Evolutionary conservation across 2,329 filamentous ascomycete species (phyloP), one percentile per base, ranked within the genome.

Genomic region (Penicillium sp.): DNA sequence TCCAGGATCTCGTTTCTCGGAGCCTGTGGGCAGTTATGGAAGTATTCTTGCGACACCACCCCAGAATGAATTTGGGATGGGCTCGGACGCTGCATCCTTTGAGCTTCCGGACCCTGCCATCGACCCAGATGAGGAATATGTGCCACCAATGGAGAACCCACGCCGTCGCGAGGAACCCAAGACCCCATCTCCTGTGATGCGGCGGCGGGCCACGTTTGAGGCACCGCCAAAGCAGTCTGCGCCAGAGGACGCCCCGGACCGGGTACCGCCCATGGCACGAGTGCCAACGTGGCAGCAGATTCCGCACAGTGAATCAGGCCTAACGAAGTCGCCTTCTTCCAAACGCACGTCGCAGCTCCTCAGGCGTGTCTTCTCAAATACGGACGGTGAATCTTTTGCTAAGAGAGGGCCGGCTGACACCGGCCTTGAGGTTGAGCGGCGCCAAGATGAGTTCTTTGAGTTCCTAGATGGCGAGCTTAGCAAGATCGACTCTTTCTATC

Each of bases 401-500:
- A 68, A 59, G 36, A 74, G 77, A 50, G 67, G 76, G 3, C 75
- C 77, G 11, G 64, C 78, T 4, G 76, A 79, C 41, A 72, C 75
- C 2, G 74, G 76, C 34, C 76, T 81, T 28, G 77, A 87, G 26
- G 75, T 94, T 3, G 84, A 86, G 30, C 74, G 82, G 41, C 78
- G 81, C 13, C 83, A 94, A 63, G 78, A 77, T n/a, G 87, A 95
- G 10, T 97, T 98, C 60, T 91, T 90, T 63, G 68, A 74, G 0
- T 98, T 93, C 57, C 72, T 98, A 37, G 87, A 96, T 54, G 72
- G 71, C 7, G 86, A 98, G 67, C 72, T 98, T 10, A 76, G 83
- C n/a, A 98, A 97, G 67, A 87, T 98, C 8, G 90, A 98, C 60
- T 69, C 73, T 0, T 98, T 98, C 59, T 97, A 97, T 71, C 82